These are phyloP conservation scores for Ophiostoma fasciatum DNA, from an alignment of 2,329 filamentous ascomycete species.

Conservation along the genomic window DNA sequence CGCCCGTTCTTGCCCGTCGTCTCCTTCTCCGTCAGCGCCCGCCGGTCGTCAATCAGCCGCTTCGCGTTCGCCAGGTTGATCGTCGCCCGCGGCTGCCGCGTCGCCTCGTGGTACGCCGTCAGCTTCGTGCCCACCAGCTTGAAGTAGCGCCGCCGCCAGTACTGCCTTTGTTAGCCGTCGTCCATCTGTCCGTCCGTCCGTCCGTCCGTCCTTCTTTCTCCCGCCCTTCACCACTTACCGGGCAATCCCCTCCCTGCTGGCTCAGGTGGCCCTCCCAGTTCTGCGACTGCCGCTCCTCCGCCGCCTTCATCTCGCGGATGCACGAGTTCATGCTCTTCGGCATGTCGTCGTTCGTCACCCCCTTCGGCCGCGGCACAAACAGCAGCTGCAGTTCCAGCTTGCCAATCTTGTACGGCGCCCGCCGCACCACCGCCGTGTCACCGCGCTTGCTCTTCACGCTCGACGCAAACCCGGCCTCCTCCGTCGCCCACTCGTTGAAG, in stretches of 20 bases:
- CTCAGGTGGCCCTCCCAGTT: constrained; percentile 82
- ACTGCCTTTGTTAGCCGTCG: too few species aligned
- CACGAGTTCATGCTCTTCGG: constrained; percentile 98
- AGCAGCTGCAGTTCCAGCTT: constrained; percentile 88
- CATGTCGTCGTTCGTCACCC: constrained; percentile 83
- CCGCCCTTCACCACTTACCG: too few species aligned
- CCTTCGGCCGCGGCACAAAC: constrained; percentile 86
- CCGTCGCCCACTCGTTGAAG: constrained; percentile 97
- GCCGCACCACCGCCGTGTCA: constrained; percentile 53
- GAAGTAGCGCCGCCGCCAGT: constrained; percentile 97
- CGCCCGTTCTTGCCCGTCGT: constrained; percentile 61
- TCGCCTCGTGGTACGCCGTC: constrained; percentile 91
- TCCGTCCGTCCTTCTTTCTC: too few species aligned
- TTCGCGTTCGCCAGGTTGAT: constrained; percentile 92
- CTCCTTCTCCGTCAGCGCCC: constrained; percentile 69
- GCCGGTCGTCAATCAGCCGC: constrained; percentile 85
- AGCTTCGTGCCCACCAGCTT: constrained; percentile 81
- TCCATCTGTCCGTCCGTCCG: too few species aligned
- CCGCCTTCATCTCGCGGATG: constrained; percentile 82
- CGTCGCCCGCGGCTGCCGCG: constrained; percentile 84
- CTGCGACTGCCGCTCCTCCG: constrained; percentile 63
- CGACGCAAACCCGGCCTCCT: constrained; percentile 62
- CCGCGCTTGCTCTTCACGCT: constrained; percentile 92
- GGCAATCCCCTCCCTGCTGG: constrained; percentile 95
- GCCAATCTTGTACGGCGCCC: constrained; percentile 91